Evolutionary conservation across 257 asterid genomes (phyloP), one percentile per base, ranked within the genome.

Genomic region (Plantago elongata): DNA sequence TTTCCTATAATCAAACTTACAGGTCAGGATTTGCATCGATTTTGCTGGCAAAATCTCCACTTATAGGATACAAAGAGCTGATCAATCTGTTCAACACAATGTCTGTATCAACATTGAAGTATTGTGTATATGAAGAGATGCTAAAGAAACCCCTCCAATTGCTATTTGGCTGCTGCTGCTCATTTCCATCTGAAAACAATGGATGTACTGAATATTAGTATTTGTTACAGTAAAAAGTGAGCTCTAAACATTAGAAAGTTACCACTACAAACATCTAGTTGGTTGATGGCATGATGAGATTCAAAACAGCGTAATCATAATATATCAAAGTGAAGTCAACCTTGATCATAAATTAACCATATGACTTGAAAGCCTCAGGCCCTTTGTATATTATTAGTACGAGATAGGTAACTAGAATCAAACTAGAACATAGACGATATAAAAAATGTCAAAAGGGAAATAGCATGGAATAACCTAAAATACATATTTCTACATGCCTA

Each of bases 21-120:
- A 92, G 89, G 77, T 92, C 97, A 52, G 99, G 99, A 69, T 92
- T 89, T 55, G 96, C 95, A 77, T 89, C 95, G 67, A 89, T 92
- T 74, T 86, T 92, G 81, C 74, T 74, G 80, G 79, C 74, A 74
- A 92, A 92, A 76, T 92, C 99, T 75, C 97, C 99, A 55, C 71
- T 78, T 5, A 71, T 66, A 54, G 99, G 99, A 81, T 79, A 79
- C 72, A 92, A 73, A 50, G 97, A 84, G 76, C 97, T 89, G 63
- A 89, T 52, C 86, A 92, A 63, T 83, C 99, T 85, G 89, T 84
- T 92, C 75, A 86, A 67, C 74, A 92, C 96, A 4, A 84, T 60
- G 69, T 92, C 97, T 16, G 97, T 89, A 75, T 92, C 99, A 57
- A 92, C 95, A 44, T 92, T 86, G 77, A 89, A 92, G 76, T 89